Evolutionary conservation across 75 land plant species (phyloP), one percentile per base, ranked within the genome.

Genomic region (Pinus tabuliformis): DNA sequence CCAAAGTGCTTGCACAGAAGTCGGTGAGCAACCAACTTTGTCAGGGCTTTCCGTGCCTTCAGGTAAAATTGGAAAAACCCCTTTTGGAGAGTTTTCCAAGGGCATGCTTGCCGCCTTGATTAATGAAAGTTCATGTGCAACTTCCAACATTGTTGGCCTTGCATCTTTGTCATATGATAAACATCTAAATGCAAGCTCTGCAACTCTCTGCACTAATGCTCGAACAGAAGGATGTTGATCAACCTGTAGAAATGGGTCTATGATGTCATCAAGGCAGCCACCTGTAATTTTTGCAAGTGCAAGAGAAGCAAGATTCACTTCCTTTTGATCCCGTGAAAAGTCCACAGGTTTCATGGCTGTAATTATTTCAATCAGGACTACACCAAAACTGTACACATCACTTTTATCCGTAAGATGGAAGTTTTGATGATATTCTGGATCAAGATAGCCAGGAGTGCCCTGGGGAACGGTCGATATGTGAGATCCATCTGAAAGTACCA

Each of bases 141-240:
- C 93, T 63, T 93, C 96, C 36, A 72, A 66, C 96, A 95, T 95
- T 14, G 91, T 62, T 22, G 98, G 98, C 82, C 98, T 83, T 79
- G 82, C 89, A 75, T 95, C 98, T 54, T 89, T 82, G 71, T 93
- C 90, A 59, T 81, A 86, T 2, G 98, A 89, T 30, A 95, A 85
- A 70, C 98, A 95, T 75, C 93, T 79, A 78, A 93, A 95, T 12
- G 98, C 84, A 22, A 84, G 78, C 80, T 82, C 85, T 6, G 84
- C 85, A 15, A 84, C 85, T 26, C 72, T 58, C 62, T 81, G 61
- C 15, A 76, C 85, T 62, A 82, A 77, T 4, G 57, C 60, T 12
- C 74, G 36, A 30, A 78, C 74, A 18, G 28, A 37, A n/a, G 79
- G 76, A 7, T 42, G 37, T 0, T 12, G 15, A 14, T 45, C 42